phyloP scores from a whole-genome alignment of 352 stramenopile genomes.

The Pythium aquatile region DNA sequence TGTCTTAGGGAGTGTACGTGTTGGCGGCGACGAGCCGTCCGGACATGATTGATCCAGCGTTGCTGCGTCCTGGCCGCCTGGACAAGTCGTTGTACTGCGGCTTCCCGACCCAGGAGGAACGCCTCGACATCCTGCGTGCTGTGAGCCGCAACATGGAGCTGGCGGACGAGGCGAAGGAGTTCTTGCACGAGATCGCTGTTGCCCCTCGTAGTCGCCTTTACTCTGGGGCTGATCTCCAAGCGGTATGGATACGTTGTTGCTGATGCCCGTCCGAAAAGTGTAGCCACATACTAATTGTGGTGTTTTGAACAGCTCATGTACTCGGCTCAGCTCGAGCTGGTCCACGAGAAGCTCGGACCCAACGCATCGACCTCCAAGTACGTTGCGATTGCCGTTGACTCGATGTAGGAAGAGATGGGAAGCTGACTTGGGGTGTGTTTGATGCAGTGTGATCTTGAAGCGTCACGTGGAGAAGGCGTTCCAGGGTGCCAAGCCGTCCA shows the following conservation, averaged over 20 bases:
- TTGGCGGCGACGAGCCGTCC: constrained; percentile 95
- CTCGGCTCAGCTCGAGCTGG: constrained; percentile 92
- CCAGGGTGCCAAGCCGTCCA: constrained; percentile 66
- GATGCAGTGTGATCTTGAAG: constrained; percentile 46
- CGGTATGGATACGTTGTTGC: constrained; percentile 39
- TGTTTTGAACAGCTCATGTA: constrained; percentile 76
- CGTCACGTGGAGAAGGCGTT: constrained; percentile 65
- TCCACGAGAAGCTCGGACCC: constrained; percentile 87
- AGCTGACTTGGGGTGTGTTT: not conserved
- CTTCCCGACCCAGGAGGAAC: constrained; percentile 80
- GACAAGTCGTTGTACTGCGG: constrained; percentile 94
- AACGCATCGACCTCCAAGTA: constrained; percentile 43
- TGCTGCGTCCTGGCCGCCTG: constrained; percentile 92
- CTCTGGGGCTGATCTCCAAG: constrained; percentile 92
- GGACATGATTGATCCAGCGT: constrained; percentile 96
- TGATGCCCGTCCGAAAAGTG: no score
- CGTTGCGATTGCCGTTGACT: constrained; percentile 13
- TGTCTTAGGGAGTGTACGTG: constrained; percentile 89
- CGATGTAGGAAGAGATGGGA: not conserved
- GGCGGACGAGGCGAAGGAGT: constrained; percentile 55
- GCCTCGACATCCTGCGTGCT: constrained; percentile 76
- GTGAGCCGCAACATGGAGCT: constrained; percentile 81
- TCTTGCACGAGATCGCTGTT: constrained; percentile 70
- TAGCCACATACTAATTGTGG: not conserved
- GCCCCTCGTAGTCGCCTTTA: constrained; percentile 80